Conservation (phyloP, 2,329 filamentous ascomycete species). For the Claviceps spartinae region DNA sequence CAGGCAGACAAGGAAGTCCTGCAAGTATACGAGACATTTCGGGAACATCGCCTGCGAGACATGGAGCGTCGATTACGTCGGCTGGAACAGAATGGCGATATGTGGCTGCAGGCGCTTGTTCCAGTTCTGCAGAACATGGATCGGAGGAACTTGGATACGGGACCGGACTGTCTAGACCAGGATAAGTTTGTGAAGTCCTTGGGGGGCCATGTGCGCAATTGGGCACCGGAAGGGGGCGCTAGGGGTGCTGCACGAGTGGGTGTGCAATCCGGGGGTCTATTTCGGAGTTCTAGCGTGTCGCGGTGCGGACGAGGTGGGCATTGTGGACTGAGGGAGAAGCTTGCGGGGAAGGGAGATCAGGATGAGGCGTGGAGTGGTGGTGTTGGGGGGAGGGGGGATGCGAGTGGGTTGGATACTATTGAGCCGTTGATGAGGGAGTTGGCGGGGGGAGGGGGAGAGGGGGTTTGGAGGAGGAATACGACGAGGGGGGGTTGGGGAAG, state of each 20-base stretch:
- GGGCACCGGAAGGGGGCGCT: slow-evolving; percentile 21
- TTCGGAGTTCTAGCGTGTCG: slow-evolving; percentile 14
- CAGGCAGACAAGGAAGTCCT: slow-evolving; percentile 21
- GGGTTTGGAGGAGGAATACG: slow-evolving; percentile 25
- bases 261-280: slow-evolving; percentile 5
- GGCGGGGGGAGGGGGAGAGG: slow-evolving; percentile 11
- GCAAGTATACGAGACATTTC: slow-evolving; percentile 26
- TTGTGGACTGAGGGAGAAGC: too few species aligned
- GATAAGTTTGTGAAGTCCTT: not conserved
- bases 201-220: slow-evolving; percentile 12
- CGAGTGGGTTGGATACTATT: slow-evolving; percentile 19
- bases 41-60: slow-evolving; percentile 29
- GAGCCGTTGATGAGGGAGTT: slow-evolving; percentile 33
- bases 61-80: slow-evolving; percentile 32
- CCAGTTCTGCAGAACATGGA: slow-evolving; percentile 32
- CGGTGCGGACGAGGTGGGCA: slow-evolving; percentile 10
- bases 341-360: not conserved
- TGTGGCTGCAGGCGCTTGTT: slow-evolving; percentile 29
- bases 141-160: slow-evolving; percentile 19
- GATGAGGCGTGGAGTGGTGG: slow-evolving; percentile 13
- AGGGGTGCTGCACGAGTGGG: slow-evolving; percentile 1
- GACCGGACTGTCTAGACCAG: slow-evolving; percentile 3
- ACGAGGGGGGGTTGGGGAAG: slow-evolving; percentile 12
- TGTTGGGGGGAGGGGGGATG: slow-evolving; percentile 13
- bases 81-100: slow-evolving; percentile 33